phyloP scores from a whole-genome alignment of 192 early-diverging fungal species.

The Entrophospora sp. region DNA sequence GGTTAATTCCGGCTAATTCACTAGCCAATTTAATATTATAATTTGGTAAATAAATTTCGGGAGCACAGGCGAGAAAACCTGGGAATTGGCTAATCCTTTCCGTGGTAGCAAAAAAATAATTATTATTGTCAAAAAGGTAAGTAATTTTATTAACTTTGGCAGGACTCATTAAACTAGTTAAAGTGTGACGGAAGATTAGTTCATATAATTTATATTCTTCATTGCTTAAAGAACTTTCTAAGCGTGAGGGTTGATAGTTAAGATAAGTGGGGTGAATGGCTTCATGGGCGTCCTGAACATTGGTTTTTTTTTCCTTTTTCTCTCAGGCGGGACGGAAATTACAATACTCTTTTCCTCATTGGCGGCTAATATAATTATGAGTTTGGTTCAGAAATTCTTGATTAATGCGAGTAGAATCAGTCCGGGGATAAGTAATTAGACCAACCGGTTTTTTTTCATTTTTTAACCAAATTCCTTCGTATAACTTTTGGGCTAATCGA shows the following conservation, averaged over 20 bases:
- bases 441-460: background rate
- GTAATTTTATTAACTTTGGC: constrained; percentile 5
- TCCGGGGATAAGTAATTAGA: constrained; percentile 5
- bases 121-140: background rate
- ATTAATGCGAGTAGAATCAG: background rate
- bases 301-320: background rate
- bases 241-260: background rate
- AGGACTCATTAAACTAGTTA: constrained; percentile 1
- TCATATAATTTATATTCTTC: constrained; percentile 1
- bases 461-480: background rate
- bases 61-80: background rate
- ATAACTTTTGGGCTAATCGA: constrained; percentile 8
- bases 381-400: background rate
- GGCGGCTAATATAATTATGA: background rate
- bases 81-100: background rate
- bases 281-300: background rate
- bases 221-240: background rate
- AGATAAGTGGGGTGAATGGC: background rate
- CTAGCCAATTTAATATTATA: background rate
- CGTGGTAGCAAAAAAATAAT: background rate
- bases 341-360: background rate
- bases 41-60: constrained; percentile 9
- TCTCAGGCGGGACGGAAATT: background rate
- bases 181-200: background rate
- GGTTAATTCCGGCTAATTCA: background rate